A percentile compares a stretch with the other conserved stretches of the same genome.
Conservation (phyloP, 2,329 filamentous ascomycete species). For the Dothidotthia symphoricarpi region DNA sequence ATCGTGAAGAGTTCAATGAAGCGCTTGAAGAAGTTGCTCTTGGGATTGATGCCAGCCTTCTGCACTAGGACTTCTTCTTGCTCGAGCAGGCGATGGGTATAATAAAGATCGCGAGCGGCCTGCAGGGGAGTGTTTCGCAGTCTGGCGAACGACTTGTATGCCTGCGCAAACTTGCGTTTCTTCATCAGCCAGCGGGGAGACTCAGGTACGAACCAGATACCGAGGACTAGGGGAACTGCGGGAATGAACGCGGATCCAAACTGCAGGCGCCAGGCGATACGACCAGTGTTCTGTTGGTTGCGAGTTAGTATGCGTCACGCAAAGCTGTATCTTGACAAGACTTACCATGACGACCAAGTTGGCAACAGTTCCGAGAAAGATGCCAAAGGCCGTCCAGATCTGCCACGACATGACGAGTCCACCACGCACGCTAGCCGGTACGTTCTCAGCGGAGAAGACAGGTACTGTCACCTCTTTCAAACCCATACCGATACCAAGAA, state of each 20-base stretch:
- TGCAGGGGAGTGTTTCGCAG: constrained; percentile 44
- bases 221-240: constrained; percentile 40
- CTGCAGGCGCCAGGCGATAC: constrained; percentile 43
- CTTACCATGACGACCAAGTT: constrained; percentile 42
- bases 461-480: constrained; percentile 48
- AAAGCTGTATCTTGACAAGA: neutral
- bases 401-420: constrained; percentile 51
- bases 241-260: constrained; percentile 43
- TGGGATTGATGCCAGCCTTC: constrained; percentile 33
- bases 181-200: constrained; percentile 40
- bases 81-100: constrained; percentile 40
- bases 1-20: constrained; percentile 63
- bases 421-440: constrained; percentile 51
- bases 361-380: constrained; percentile 47
- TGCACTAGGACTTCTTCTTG: constrained; percentile 37
- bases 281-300: constrained; percentile 27
- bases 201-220: constrained; percentile 46
- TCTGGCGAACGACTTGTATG: constrained; percentile 41
- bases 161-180: constrained; percentile 41
- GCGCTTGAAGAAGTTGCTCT: constrained; percentile 43
- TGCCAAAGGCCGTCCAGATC: constrained; percentile 47
- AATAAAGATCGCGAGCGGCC: constrained; percentile 46
- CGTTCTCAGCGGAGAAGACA: constrained; percentile 49
- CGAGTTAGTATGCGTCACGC: neutral
- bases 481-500: constrained; percentile 47